These are phyloP conservation scores for Blastomyces parvus DNA, from an alignment of 2,329 filamentous ascomycete species.

Conservation along the genomic window DNA sequence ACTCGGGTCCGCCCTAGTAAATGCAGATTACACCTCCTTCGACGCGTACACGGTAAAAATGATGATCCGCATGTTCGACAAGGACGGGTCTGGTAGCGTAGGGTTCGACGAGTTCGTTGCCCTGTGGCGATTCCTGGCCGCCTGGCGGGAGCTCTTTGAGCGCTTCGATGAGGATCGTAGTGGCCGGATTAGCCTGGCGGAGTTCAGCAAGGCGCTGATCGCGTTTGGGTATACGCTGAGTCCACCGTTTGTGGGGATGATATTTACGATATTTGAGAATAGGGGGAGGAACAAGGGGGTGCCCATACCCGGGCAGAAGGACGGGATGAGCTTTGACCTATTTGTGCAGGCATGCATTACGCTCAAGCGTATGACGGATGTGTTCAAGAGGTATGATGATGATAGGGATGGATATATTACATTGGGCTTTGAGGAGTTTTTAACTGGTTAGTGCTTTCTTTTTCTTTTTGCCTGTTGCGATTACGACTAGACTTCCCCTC, in stretches of 20 bases:
- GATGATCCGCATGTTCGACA: slow-evolving; percentile 99
- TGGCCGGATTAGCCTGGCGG: slow-evolving; percentile 74
- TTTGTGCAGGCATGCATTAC: slow-evolving; percentile 97
- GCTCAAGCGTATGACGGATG: slow-evolving; percentile 96
- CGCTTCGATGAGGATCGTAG: slow-evolving; percentile 81
- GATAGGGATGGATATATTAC: slow-evolving; percentile 91
- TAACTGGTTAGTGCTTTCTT: slow-evolving; percentile 45
- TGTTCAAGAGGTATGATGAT: slow-evolving; percentile 97
- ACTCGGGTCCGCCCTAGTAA: slow-evolving; percentile 81
- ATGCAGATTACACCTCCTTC: slow-evolving; percentile 91
- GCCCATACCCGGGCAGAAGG: slow-evolving; percentile 34
- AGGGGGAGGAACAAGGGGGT: slow-evolving; percentile 35
- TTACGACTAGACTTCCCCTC: neutral
- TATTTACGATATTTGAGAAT: slow-evolving; percentile 83
- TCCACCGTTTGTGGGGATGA: slow-evolving; percentile 67
- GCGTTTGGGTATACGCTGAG: slow-evolving; percentile 90
- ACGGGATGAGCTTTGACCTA: slow-evolving; percentile 82
- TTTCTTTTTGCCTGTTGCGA: neutral
- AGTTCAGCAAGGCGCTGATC: slow-evolving; percentile 83
- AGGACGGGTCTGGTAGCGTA: slow-evolving; percentile 77
- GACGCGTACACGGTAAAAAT: slow-evolving; percentile 89
- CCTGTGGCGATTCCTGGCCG: slow-evolving; percentile 88
- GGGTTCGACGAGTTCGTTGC: slow-evolving; percentile 95
- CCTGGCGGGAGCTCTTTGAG: slow-evolving; percentile 91
- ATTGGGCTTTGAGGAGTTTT: slow-evolving; percentile 70